Conservation (phyloP, 441 rosid genomes). For the Syzygium syzygioides region DNA sequence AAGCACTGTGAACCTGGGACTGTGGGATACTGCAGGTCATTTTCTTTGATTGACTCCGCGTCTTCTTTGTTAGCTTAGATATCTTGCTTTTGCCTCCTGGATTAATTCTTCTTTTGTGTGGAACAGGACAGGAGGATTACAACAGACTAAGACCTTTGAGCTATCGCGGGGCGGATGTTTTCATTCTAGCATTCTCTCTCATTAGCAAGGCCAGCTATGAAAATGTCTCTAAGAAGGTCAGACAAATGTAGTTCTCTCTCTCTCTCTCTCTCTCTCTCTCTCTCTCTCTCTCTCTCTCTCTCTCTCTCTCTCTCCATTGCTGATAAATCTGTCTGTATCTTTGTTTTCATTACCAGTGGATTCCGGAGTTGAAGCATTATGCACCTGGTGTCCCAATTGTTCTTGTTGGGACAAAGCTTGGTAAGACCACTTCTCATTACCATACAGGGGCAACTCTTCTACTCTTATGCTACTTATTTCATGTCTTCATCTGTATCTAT, state of each 20-base stretch:
- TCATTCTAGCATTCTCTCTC: conserved; percentile 20
- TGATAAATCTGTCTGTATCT: neutral
- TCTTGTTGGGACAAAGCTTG: conserved; percentile 19
- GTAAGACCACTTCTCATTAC: neutral
- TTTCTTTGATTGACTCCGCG: neutral
- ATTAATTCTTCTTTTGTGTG: neutral
- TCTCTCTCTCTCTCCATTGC: neutral
- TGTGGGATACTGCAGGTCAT: conserved; percentile 6
- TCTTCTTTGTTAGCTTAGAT: neutral
- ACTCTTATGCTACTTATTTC: neutral
- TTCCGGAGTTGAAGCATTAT: conserved; percentile 20
- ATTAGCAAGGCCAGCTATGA: conserved; percentile 22
- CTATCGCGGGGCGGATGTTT: conserved; percentile 20
- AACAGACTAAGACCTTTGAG: conserved; percentile 19
- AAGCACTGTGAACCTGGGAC: conserved; percentile 2
- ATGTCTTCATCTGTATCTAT: neutral
- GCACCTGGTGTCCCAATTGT: conserved; percentile 19
- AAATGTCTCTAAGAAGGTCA: conserved; percentile 19
- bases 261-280: neutral
- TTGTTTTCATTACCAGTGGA: conserved; percentile 7
- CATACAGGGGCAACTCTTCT: neutral
- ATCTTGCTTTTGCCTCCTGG: neutral
- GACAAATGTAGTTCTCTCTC: neutral
- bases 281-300: neutral
- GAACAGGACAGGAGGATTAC: conserved; percentile 20